A percentile compares a stretch with the other conserved stretches of the same genome.
Conservation (phyloP, 768 basidiomycete genomes). For the Phylloporus scabripes region DNA sequence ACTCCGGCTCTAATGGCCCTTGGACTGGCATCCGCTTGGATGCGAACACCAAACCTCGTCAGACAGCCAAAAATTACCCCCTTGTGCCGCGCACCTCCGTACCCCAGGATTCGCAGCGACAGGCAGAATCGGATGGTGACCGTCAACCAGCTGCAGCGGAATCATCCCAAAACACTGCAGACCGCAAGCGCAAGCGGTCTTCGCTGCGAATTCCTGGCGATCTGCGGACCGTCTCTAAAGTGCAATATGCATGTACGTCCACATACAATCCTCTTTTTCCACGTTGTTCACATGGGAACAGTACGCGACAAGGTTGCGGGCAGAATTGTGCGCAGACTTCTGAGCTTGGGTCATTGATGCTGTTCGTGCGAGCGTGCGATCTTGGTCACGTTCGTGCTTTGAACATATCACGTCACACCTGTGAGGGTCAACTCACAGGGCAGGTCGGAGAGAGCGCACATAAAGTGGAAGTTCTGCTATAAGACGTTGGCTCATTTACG, state of each 20-base stretch:
- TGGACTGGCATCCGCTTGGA: not conserved
- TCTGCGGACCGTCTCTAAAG: not conserved
- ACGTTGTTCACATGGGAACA: not conserved
- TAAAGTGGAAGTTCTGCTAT: not conserved
- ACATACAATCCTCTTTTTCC: not conserved
- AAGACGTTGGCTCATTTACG: not conserved
- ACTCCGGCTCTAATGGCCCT: not conserved
- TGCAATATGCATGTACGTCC: not conserved
- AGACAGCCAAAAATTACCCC: too few species aligned
- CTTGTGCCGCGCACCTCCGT: not conserved
- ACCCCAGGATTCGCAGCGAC: too few species aligned
- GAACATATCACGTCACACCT: not conserved
- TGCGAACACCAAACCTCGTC: too few species aligned
- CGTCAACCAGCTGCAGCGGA: not conserved
- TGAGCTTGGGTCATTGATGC: not conserved
- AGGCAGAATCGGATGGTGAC: too few species aligned
- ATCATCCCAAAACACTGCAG: not conserved
- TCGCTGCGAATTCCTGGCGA: too few species aligned
- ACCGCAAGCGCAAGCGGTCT: not conserved
- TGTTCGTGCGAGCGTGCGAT: not conserved
- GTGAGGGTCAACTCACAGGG: not conserved
- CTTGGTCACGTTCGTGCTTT: not conserved
- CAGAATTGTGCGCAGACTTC: not conserved
- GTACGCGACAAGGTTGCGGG: not conserved
- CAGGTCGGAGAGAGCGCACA: not conserved